phyloP scores from a whole-genome alignment of 495 filamentous ascomycete genomes.

The Hamigera avellanea region DNA sequence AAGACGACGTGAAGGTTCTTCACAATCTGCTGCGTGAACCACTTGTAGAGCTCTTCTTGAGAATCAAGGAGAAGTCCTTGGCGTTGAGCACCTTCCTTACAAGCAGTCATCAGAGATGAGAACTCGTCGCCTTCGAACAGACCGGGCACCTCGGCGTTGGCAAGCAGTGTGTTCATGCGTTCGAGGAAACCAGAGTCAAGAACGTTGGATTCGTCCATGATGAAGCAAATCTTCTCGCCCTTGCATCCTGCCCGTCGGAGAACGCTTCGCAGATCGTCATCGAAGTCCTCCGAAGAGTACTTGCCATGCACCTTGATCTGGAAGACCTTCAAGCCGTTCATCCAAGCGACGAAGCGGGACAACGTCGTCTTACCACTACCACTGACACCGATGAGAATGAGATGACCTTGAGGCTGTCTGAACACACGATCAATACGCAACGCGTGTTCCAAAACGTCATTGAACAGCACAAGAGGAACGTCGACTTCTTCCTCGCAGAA shows the following conservation, averaged over 20 bases:
- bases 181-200: slow-evolving; percentile 97
- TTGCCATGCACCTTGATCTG: slow-evolving; percentile 99
- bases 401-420: slow-evolving; percentile 92
- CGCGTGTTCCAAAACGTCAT: slow-evolving; percentile 96
- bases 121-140: slow-evolving; percentile 97
- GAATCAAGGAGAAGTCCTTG: slow-evolving; percentile 93
- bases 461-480: slow-evolving; percentile 92
- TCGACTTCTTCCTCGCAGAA: slow-evolving; percentile 99
- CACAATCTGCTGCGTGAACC: slow-evolving; percentile 98
- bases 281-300: slow-evolving; percentile 97
- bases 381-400: slow-evolving; percentile 96
- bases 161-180: slow-evolving; percentile 96
- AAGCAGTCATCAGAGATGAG: slow-evolving; percentile 92
- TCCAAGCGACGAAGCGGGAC: slow-evolving; percentile 97
- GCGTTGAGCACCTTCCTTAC: slow-evolving; percentile 93
- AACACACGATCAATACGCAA: slow-evolving; percentile 97
- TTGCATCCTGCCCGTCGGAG: slow-evolving; percentile 91
- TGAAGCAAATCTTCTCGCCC: slow-evolving; percentile 98
- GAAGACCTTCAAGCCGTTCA: slow-evolving; percentile 98
- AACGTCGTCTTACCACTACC: slow-evolving; percentile 97
- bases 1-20: slow-evolving; percentile 99
- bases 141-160: slow-evolving; percentile 95
- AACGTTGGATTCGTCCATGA: slow-evolving; percentile 99
- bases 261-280: slow-evolving; percentile 90
- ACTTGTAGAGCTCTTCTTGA: slow-evolving; percentile 97